phyloP scores from a whole-genome alignment of 208 protist species.

The Crithidia brevicula region DNA sequence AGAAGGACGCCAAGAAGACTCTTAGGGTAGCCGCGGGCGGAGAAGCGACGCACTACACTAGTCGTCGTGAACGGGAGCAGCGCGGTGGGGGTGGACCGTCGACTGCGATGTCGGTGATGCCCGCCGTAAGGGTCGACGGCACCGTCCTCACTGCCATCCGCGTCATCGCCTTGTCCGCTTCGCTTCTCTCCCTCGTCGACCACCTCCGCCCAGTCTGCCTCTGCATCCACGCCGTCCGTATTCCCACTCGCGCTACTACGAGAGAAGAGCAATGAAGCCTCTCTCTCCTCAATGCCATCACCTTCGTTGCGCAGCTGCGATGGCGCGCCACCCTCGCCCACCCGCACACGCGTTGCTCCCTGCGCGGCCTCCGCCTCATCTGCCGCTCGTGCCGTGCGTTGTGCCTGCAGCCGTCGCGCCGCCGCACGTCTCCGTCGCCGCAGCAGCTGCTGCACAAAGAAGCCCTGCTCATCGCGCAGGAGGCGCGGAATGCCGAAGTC shows the following conservation, averaged over 20 bases:
- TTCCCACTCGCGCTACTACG: neutral
- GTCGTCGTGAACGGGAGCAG: conserved; percentile 25
- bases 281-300: neutral
- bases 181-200: neutral
- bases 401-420: conserved; percentile 4
- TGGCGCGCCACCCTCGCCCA: neutral
- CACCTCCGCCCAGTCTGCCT: neutral
- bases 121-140: neutral
- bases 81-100: neutral
- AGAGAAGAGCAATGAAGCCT: neutral
- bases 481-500: conserved; percentile 36
- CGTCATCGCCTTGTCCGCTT: neutral
- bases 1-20: conserved; percentile 47
- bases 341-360: neutral
- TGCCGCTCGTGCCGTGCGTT: neutral
- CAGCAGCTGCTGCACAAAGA: conserved; percentile 18
- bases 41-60: conserved; percentile 45
- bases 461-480: conserved; percentile 29
- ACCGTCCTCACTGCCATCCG: neutral
- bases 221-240: neutral
- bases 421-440: conserved; percentile 22
- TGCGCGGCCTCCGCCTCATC: neutral
- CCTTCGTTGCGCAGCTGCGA: neutral
- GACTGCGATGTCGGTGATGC: neutral
- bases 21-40: conserved; percentile 45